Conservation (phyloP, 1,284 basidiomycete species). For the Chalciporus sp. region DNA sequence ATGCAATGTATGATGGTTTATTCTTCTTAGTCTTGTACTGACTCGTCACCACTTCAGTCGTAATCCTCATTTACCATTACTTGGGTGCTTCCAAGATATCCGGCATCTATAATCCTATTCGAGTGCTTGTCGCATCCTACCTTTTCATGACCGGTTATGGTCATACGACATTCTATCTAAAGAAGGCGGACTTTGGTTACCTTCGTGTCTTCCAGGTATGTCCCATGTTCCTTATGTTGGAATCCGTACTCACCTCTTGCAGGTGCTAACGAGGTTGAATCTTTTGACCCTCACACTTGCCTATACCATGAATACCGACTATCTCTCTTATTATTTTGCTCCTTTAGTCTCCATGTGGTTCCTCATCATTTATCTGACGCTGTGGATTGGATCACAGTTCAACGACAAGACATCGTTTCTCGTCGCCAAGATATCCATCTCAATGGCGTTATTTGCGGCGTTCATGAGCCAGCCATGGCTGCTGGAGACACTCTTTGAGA, state of each 20-base stretch:
- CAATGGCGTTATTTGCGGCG: slow-evolving; percentile 61
- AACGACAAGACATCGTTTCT: slow-evolving; percentile 75
- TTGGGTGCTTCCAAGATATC: slow-evolving; percentile 84
- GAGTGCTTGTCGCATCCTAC: slow-evolving; percentile 86
- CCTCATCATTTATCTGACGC: slow-evolving; percentile 80
- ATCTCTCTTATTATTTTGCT: slow-evolving; percentile 87
- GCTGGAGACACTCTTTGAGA: slow-evolving; percentile 62
- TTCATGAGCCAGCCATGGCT: slow-evolving; percentile 70
- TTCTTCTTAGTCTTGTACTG: slow-evolving; percentile 6
- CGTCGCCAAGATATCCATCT: slow-evolving; percentile 67
- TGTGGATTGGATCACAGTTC: slow-evolving; percentile 69
- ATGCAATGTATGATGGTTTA: slow-evolving; percentile 75
- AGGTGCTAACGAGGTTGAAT: slow-evolving; percentile 84
- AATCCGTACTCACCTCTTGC: slow-evolving; percentile 15
- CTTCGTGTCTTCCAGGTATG: slow-evolving; percentile 68
- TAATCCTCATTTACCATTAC: slow-evolving; percentile 89
- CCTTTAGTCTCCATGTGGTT: slow-evolving; percentile 86
- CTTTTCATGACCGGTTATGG: slow-evolving; percentile 83
- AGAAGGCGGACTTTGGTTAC: slow-evolving; percentile 85
- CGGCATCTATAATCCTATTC: slow-evolving; percentile 88
- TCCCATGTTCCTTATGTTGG: background rate
- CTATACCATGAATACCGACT: slow-evolving; percentile 90
- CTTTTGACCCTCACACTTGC: slow-evolving; percentile 79
- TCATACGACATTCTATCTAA: slow-evolving; percentile 77
- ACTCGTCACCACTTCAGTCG: slow-evolving; percentile 49